Conservation (phyloP, 768 basidiomycete genomes). For the Pulveroboletus sp. region DNA sequence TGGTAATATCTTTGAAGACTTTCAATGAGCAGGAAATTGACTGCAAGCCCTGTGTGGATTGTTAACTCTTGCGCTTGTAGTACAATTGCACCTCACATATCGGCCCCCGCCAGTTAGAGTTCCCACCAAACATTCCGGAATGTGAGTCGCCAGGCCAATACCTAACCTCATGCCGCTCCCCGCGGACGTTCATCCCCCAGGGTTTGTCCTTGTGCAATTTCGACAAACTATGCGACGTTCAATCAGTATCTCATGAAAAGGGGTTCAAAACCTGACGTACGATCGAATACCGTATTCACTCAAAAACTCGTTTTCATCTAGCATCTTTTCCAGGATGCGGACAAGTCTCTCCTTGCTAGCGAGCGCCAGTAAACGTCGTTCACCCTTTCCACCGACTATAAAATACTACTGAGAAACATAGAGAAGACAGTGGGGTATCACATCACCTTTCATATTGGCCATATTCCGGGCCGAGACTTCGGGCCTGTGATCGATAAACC, state of each 20-base stretch:
- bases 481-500: slow-evolving; percentile 95
- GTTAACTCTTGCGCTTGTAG: neutral
- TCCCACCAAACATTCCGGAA: slow-evolving; percentile 98
- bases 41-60: slow-evolving; percentile 73
- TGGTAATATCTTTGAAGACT: slow-evolving; percentile 96
- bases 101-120: slow-evolving; percentile 96
- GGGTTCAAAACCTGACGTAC: slow-evolving; percentile 44
- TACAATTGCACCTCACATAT: slow-evolving; percentile 52
- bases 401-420: neutral
- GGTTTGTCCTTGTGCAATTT: slow-evolving; percentile 88
- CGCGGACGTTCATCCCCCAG: slow-evolving; percentile 94
- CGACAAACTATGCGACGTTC: slow-evolving; percentile 59
- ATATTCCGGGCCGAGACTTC: slow-evolving; percentile 88
- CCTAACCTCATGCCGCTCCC: slow-evolving; percentile 84
- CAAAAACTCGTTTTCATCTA: slow-evolving; percentile 96
- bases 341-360: slow-evolving; percentile 89
- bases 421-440: neutral
- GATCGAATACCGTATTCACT: slow-evolving; percentile 96
- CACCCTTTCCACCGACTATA: slow-evolving; percentile 64
- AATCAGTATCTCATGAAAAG: slow-evolving; percentile 3
- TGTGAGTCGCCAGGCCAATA: slow-evolving; percentile 99
- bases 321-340: slow-evolving; percentile 91
- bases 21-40: slow-evolving; percentile 94
- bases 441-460: slow-evolving; percentile 88
- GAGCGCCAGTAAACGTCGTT: slow-evolving; percentile 85